A percentile compares a stretch with the other conserved stretches of the same genome.
These are phyloP conservation scores for Fusarium robinianum DNA, from an alignment of 2,329 filamentous ascomycete species.

Conservation along the genomic window DNA sequence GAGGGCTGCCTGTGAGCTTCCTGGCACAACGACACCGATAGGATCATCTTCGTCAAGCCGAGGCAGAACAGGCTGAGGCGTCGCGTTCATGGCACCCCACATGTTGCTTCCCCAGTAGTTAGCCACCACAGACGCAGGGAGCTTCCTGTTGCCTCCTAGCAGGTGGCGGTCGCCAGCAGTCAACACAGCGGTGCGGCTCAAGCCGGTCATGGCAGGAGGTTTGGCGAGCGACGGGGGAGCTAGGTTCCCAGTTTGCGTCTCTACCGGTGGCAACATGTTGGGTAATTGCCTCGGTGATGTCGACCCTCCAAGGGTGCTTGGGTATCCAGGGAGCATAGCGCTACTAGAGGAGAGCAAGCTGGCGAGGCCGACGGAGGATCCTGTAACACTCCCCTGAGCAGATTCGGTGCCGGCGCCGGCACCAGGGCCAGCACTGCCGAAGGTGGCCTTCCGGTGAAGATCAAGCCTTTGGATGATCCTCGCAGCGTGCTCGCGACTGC, in stretches of 20 bases:
- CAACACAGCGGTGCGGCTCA: conserved; percentile 84
- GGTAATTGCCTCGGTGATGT: conserved; percentile 36
- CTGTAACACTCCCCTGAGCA: conserved; percentile 46
- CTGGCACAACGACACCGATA: conserved; percentile 47
- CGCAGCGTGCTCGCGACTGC: conserved; percentile 77
- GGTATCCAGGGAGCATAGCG: conserved; percentile 69
- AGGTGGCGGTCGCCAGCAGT: conserved; percentile 77
- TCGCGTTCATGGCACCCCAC: conserved; percentile 57
- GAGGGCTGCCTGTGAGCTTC: conserved; percentile 38
- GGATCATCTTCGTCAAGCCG: conserved; percentile 46
- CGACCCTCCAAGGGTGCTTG: conserved; percentile 39
- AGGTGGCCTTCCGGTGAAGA: conserved; percentile 77
- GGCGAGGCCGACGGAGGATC: conserved; percentile 69
- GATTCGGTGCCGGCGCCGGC: conserved; percentile 45
- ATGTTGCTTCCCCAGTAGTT: conserved; percentile 92
- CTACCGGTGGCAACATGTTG: conserved; percentile 46
- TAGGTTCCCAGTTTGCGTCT: conserved; percentile 63
- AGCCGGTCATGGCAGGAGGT: conserved; percentile 79
- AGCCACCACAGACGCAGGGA: conserved; percentile 85
- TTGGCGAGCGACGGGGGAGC: conserved; percentile 83
- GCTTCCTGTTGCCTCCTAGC: conserved; percentile 66
- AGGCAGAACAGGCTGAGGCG: conserved; percentile 39
- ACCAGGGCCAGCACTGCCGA: too few relatives aligned
- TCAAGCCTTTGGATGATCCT: conserved; percentile 94
- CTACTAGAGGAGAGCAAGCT: conserved; percentile 86